These are phyloP conservation scores for Fusarium sp. DNA, from an alignment of 2,329 filamentous ascomycete genomes.

Conservation along the genomic window DNA sequence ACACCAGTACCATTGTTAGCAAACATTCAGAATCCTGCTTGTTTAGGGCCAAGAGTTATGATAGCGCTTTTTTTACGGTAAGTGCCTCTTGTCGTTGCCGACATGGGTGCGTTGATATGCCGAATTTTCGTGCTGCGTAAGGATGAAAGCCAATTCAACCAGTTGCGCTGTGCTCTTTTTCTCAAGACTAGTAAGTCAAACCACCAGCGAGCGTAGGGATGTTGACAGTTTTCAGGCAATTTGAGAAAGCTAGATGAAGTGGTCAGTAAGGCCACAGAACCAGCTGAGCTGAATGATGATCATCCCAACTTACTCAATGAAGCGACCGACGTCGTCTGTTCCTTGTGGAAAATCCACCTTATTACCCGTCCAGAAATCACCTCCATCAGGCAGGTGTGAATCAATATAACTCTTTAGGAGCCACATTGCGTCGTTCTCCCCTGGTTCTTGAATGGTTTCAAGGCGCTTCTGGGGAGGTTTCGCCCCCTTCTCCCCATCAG, in stretches of 20 bases:
- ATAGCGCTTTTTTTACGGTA: neutral
- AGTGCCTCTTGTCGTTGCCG: neutral
- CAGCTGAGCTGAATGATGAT: neutral
- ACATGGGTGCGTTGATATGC: neutral
- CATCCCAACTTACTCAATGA: neutral
- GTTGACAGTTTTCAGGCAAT: neutral
- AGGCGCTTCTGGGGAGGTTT: neutral
- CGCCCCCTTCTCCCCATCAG: neutral
- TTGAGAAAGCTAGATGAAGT: neutral
- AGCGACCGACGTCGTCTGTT: neutral
- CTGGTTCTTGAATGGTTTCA: neutral
- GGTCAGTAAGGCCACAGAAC: neutral
- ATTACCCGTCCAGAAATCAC: neutral
- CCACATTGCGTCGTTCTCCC: neutral
- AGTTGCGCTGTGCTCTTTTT: neutral
- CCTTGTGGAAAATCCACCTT: neutral
- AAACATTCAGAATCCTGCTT: neutral
- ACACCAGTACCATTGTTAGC: neutral
- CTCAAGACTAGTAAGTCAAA: neutral
- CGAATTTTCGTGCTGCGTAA: accelerated
- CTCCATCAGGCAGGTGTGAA: neutral
- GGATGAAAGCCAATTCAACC: neutral
- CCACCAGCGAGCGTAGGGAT: neutral
- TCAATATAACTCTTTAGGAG: accelerated
- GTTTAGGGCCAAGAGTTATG: neutral